Evolutionary conservation across 2,329 filamentous ascomycete genomes (phyloP), one percentile per base, ranked within the genome.

Genomic region (Xylariomycetidae sp.): DNA sequence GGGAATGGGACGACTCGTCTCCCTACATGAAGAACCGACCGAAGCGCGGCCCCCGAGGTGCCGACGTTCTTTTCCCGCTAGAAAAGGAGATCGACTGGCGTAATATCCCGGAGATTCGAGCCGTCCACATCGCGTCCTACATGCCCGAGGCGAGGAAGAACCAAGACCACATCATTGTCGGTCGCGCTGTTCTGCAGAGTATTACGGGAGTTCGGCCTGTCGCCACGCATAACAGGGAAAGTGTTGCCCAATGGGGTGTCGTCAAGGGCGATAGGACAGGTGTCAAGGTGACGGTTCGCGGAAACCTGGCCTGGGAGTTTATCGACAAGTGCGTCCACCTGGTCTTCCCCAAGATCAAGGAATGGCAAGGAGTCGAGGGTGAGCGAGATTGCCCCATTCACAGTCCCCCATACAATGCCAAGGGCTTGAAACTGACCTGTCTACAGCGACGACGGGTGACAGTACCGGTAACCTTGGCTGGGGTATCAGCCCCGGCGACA

Each of bases 1-100:
- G 92, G 37, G 66, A 74, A 50, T 98, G 92, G 92, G 83, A 90
- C 40, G 89, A 82, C 49, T 85, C 82, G 32, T 94, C 86, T 6
- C 92, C 90, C 3, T 98, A 98, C 65, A 89, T 89, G 70, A 86
- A 88, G 67, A 94, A 94, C 62, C 76, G 92, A 50, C 83, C 85
- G 4, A 76, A 85, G 46, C 81, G 92, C 44, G 85, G 82, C 1
- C 92, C 92, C 5, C 76, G 90, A 52, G 92, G 92, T 45, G 76
- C 79, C 44, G 78, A 85, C 43, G 72, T 75, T 32, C 65, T 93
- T 47, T 72, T 77, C 44, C 66, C 88, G 40, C 55, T 94, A 35
- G 86, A 89, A 63, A 70, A 75, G 40, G 70, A 84, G 34, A 72
- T 89, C 35, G 82, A 74, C 16, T 95, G 88, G 72, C 76, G 76